Base-by-base conservation (phyloP, 2,329 filamentous ascomycete species). In the Amauroascus niger region DNA sequence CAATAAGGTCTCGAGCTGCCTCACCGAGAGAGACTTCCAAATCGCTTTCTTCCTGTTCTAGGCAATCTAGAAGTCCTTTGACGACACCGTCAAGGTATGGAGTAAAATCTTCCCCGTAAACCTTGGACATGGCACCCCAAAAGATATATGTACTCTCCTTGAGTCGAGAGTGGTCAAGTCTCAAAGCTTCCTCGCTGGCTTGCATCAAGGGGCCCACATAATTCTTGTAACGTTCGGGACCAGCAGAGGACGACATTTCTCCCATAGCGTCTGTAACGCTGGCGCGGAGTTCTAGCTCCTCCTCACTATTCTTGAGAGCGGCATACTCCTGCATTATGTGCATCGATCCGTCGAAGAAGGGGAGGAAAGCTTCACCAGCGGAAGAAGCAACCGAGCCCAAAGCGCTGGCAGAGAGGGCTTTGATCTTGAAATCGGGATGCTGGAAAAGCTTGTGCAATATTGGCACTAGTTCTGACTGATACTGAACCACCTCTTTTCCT, bases 141-240 rank as follows among this genome's bases (percentile, higher is more conserved):
- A 98, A 79, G 58, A 97, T 94, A 74, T 95, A 98, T 68, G 88
- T 95, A 58, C 89, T 96, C 76, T 98, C 93, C 70, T 89, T 87
- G 49, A 97, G 82, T 54, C 90, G 82, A 40, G 90, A 87, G 73
- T 96, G 90, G 62, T 88, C 90, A 2, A 98, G 82, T 62, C 86
- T 78, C 1, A 97, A 79, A 53, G 87, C 90, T 71, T 96, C 90
- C 71, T 96, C 90, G 61, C 88, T 95, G 13, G 91, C 86, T 64
- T 84, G 79, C 87, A 98, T 95, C 55, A 97, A 78, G 40, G 88
- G 88, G 65, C 86, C 78, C 33, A 97, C 90, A 66, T 91, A 97
- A 13, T 87, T 87, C 74, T 95, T 84, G 78, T 97, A 97, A 46
- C 86, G 78, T 67, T 87, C 79, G 33, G 87, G 76, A 18, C 93